Evolutionary conservation across 306 rosid genomes (phyloP).

Genomic region (Sicyos baderoa): DNA sequence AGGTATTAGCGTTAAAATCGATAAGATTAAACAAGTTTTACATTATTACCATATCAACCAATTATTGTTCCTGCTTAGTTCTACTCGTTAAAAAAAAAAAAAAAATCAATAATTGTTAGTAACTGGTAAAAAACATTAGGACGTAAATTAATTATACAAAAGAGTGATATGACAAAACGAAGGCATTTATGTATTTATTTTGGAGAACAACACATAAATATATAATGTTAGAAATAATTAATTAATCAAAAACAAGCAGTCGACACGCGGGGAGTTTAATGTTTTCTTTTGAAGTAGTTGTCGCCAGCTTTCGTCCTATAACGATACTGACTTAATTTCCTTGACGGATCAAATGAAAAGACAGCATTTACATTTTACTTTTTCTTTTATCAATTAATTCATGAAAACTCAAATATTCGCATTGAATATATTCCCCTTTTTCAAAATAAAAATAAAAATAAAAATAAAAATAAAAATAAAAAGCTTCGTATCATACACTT

Average conservation of each 20-base stretch:
- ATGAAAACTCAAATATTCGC: background rate
- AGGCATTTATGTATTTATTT: background rate
- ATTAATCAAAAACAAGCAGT: background rate
- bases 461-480: background rate
- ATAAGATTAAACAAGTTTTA: too few species aligned
- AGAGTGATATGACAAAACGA: too few species aligned
- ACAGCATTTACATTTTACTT: background rate
- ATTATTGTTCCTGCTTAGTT: too few species aligned
- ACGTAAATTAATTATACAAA: too few species aligned
- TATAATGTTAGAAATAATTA: too few species aligned
- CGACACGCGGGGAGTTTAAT: conserved; percentile 6
- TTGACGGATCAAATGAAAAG: conserved; percentile 3
- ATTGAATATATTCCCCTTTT: conserved; percentile 6
- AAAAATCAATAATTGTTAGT: too few species aligned
- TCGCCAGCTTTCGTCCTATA: background rate
- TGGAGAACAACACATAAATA: background rate
- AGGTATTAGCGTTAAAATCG: too few species aligned
- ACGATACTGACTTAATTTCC: too few species aligned
- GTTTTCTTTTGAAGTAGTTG: conserved; percentile 14
- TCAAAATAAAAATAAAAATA: background rate
- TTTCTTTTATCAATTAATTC: background rate
- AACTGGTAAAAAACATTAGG: too few species aligned
- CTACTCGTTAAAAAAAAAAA: too few species aligned
- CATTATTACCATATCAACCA: too few species aligned
- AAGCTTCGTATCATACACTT: background rate